Base-by-base conservation (phyloP, 768 basidiomycete genomes). In the Termitomyces eurrhizus region DNA sequence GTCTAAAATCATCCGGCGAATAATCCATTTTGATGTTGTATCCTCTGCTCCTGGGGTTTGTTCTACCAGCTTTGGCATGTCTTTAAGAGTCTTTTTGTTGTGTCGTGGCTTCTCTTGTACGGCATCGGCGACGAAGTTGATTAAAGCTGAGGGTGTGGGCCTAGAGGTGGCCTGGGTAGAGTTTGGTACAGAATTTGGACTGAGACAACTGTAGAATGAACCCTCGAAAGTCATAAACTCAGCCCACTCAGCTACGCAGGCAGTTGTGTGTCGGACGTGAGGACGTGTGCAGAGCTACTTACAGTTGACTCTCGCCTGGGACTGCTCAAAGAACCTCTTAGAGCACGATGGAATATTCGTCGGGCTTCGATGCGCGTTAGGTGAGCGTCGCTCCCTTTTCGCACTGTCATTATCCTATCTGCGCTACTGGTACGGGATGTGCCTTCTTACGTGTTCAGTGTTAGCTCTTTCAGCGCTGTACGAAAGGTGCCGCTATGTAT, bases 261-360 rank as follows among this genome's bases (percentile, higher is more conserved):
- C 51, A 45, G 42, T 16, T 45, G 58, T 59, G 24, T 59, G 58
- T 52, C 42, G 58, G 58, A 59, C 58, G 58, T 59, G 58, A 45
- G 58, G 51, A 59, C 58, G 58, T 59, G 58, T 59, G 58, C 21
- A 21, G 58, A 59, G 51, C 42, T 59, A 35, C 21, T n/a, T 13
- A 16, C 50, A 44, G 24, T 54, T 41, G 29, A 54, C 54, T 55
- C 42, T 55, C 41, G 32, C 29, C 41, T 55, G 29, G 54, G 26
- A 14, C 36, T 35, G 44, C 33, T 56, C 7, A 21, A 44, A 32
- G 37, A 53, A 53, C 24, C 16, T 41, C 26, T 54, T 12, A 12
- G 21, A 41, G 26, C 16, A 42, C 26, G 24, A 41, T 41, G 53
- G 53, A 54, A 42, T 29, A 26, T 54, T 54, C 39, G 54, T 32